A percentile compares a stretch with the other conserved stretches of the same genome.
Evolutionary conservation across 331 rosid species (phyloP).

Genomic region (Erythrophleum ivorense): DNA sequence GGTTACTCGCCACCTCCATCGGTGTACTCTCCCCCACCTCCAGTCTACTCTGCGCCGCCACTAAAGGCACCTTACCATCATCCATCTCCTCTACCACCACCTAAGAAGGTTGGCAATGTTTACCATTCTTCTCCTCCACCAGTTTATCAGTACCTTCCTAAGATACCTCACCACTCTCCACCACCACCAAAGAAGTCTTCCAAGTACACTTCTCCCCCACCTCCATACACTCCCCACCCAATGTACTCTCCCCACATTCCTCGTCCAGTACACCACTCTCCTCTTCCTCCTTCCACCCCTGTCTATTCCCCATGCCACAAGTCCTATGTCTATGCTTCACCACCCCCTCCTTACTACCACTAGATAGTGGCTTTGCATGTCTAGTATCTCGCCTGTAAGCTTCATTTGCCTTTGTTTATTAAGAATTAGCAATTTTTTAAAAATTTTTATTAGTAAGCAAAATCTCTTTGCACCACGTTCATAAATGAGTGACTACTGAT

Average conservation of each 20-base stretch:
- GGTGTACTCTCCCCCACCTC: neutral
- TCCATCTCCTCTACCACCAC: slow-evolving; percentile 18
- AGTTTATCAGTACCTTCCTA: neutral
- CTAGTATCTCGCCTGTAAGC: slow-evolving; percentile 49
- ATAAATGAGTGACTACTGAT: no score
- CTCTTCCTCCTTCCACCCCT: neutral
- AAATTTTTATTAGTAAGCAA: no score
- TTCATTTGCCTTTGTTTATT: neutral
- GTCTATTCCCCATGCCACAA: neutral
- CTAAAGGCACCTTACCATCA: slow-evolving; percentile 3
- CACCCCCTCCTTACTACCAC: slow-evolving; percentile 77
- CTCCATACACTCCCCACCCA: slow-evolving; percentile 26
- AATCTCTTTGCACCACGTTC: no score
- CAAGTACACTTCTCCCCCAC: neutral
- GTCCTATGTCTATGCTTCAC: slow-evolving; percentile 55
- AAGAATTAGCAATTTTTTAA: no score
- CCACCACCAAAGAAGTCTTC: neutral
- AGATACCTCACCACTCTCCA: neutral
- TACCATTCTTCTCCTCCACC: neutral
- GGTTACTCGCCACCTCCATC: no score
- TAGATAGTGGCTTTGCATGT: slow-evolving; percentile 34
- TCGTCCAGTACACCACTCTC: slow-evolving; percentile 25
- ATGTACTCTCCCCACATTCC: no score
- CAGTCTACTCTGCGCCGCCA: no score
- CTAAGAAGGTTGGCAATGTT: neutral